phyloP scores from a whole-genome alignment of 176 grass and related monocot genomes.

The Thalia dealbata region DNA sequence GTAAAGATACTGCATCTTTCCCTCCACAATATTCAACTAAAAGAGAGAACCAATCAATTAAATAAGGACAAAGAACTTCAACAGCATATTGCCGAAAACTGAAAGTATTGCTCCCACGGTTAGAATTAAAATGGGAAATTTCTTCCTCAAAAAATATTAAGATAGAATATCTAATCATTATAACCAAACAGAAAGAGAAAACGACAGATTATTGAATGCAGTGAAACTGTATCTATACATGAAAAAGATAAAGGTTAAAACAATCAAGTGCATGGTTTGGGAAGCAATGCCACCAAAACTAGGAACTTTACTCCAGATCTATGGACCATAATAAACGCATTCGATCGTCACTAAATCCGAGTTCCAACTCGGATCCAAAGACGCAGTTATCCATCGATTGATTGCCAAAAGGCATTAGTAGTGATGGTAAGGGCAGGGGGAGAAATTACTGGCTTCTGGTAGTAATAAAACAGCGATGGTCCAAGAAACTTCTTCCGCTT shows the following conservation, averaged over 20 bases:
- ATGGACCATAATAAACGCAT: not conserved
- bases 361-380: not conserved
- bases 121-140: not conserved
- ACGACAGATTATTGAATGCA: too few species aligned
- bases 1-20: constrained; percentile 91
- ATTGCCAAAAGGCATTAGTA: not conserved
- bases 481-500: constrained; percentile 77
- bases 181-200: too few species aligned
- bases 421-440: not conserved
- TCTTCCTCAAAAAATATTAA: too few species aligned
- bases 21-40: constrained; percentile 97
- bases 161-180: too few species aligned
- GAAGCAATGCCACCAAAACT: not conserved
- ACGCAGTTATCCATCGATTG: not conserved
- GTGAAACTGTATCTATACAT: not conserved
- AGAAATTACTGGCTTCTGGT: constrained; percentile 76
- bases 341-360: not conserved
- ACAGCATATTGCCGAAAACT: not conserved
- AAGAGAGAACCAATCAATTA: not conserved
- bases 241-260: not conserved
- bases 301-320: not conserved
- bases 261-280: not conserved
- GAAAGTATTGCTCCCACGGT: too few species aligned
- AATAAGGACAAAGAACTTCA: not conserved
- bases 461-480: constrained; percentile 91